These are phyloP conservation scores for Talaromyces sp. DNA, from an alignment of 2,329 filamentous ascomycete genomes.

Conservation along the genomic window DNA sequence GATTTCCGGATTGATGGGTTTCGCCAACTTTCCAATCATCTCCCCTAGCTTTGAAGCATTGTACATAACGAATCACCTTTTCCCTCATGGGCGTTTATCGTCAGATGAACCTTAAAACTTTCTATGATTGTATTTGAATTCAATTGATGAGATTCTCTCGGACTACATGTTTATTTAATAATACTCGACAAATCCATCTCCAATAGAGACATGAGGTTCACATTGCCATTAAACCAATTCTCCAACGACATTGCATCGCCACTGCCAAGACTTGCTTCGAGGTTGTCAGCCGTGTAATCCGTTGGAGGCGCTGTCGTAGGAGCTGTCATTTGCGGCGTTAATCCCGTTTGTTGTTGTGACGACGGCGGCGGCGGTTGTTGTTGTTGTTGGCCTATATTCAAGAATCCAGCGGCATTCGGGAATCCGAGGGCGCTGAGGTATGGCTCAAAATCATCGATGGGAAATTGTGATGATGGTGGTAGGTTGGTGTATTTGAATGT, in stretches of 20 bases:
- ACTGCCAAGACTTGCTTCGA: neutral
- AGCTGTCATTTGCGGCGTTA: neutral
- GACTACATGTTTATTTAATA: slow-evolving; percentile 4
- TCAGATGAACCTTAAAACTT: neutral
- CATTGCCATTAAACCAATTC: slow-evolving; percentile 21
- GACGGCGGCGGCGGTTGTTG: neutral
- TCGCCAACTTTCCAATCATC: neutral
- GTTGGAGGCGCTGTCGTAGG: neutral
- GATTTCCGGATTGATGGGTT: slow-evolving; percentile 5
- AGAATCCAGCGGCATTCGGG: slow-evolving; percentile 18
- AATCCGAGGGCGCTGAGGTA: slow-evolving; percentile 20
- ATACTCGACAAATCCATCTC: slow-evolving; percentile 19
- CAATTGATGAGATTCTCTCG: neutral
- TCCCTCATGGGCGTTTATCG: neutral
- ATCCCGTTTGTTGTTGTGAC: slow-evolving; percentile 1
- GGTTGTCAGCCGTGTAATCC: neutral
- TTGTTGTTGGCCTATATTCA: slow-evolving; percentile 14
- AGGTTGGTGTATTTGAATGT: slow-evolving; percentile 2
- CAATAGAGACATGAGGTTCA: slow-evolving; percentile 20
- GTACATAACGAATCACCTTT: neutral
- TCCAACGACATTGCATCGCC: slow-evolving; percentile 17
- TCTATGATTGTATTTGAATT: neutral
- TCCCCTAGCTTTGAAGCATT: neutral
- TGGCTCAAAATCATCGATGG: slow-evolving; percentile 18
- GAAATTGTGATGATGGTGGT: neutral